A percentile compares a stretch with the other conserved stretches of the same genome.
Conservation (phyloP, 352 stramenopile genomes). For the Albugo candida region DNA sequence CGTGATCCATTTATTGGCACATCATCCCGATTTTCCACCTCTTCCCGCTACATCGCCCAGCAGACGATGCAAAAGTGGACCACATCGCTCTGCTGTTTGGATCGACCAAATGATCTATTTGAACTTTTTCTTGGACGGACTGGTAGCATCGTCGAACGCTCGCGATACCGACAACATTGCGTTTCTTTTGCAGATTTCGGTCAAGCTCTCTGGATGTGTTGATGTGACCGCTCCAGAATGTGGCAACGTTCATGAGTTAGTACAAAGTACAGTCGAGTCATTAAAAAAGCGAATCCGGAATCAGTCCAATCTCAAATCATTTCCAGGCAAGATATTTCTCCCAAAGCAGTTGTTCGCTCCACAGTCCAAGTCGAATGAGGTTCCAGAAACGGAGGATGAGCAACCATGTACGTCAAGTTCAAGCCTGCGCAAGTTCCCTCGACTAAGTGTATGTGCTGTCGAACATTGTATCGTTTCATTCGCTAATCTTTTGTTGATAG, state of each 20-base stretch:
- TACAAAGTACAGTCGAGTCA: constrained; percentile 28
- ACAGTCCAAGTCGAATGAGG: not conserved
- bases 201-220: constrained; percentile 51
- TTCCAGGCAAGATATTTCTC: constrained; percentile 65
- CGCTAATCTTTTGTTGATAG: constrained; percentile 8
- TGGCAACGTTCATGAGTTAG: constrained; percentile 35
- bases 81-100: constrained; percentile 15
- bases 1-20: constrained; percentile 62
- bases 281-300: constrained; percentile 76
- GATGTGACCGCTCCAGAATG: constrained; percentile 22
- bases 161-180: constrained; percentile 60
- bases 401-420: not conserved
- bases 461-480: constrained; percentile 2
- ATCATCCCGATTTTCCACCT: constrained; percentile 47
- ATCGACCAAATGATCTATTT: constrained; percentile 32
- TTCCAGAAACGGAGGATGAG: not conserved
- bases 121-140: constrained; percentile 47
- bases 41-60: not conserved
- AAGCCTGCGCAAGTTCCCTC: constrained; percentile 1
- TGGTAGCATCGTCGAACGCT: constrained; percentile 26
- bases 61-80: not conserved
- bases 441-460: constrained; percentile 26
- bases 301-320: constrained; percentile 64
- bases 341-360: constrained; percentile 31
- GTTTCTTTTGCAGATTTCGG: constrained; percentile 67